Evolutionary conservation across 2,329 filamentous ascomycete species (phyloP), one percentile per base, ranked within the genome.

Genomic region (Xylariaceae sp.): DNA sequence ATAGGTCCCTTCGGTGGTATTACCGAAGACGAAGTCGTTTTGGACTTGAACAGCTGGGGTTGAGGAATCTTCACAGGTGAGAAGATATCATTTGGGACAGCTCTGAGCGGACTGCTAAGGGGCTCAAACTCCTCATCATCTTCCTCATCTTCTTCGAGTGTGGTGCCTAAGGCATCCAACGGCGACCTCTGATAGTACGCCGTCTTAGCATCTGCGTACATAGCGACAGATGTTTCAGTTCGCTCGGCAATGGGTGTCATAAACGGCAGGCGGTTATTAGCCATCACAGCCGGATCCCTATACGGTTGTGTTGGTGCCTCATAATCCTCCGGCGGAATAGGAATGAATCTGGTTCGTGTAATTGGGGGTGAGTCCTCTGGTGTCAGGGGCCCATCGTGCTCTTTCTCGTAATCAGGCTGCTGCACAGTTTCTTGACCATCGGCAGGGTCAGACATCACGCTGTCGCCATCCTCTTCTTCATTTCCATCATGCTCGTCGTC

Each of bases 191-290:
- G 81, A 68, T 85, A 78, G 73, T 82, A 82, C 65, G 82, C 81
- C 72, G 83, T 82, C 66, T 78, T 78, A 57, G 79, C 75, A 55
- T 84, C 80, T 34, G 83, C 85, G 3, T 83, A 82, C 48, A 88
- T 75, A 42, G 88, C 88, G 4, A 97, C 76, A 0, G 92, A 97
- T 9, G 87, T 89, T 74, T 99, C 94, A 0, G 94, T 99, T 68
- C 91, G 87, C 74, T 99, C 94, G 1, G 94, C 93, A 65, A 99
- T 99, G 1, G 94, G 94, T 0, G 94, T 99, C 94, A 99, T 97
- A 73, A 97, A 99, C 2, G 93, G 94, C 8, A 97, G 80, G 57
- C 92, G 88, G 74, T 92, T 96, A 70, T 97, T 95, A 61, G 92
- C 91, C 73, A 88, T 81, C 72, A 92, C 83, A 42, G 78, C 82